phyloP scores from a whole-genome alignment of 768 basidiomycete species.

The Termitomyces bulborhizus region DNA sequence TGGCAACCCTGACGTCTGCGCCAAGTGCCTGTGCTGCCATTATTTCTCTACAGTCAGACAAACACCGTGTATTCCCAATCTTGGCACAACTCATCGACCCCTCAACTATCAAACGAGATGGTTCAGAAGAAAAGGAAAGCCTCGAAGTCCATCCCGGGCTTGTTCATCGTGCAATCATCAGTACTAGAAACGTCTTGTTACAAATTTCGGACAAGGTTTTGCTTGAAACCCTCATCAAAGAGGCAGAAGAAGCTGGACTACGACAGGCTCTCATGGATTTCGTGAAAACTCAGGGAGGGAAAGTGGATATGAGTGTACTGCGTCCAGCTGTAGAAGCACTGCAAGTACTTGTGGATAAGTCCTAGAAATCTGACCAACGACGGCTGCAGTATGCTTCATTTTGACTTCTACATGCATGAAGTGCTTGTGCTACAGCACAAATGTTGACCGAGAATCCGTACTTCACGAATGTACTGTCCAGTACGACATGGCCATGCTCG shows the following conservation, averaged over 20 bases:
- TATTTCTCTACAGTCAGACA: slow-evolving; percentile 59
- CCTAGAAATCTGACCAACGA: not conserved
- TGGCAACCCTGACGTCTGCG: slow-evolving; percentile 72
- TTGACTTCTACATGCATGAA: too few species aligned
- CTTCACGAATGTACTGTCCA: not conserved
- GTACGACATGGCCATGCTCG: not conserved
- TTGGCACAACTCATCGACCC: slow-evolving; percentile 67
- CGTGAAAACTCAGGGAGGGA: slow-evolving; percentile 33
- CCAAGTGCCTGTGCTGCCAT: slow-evolving; percentile 54
- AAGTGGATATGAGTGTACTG: slow-evolving; percentile 30
- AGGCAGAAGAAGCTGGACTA: slow-evolving; percentile 49
- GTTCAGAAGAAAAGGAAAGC: slow-evolving; percentile 19
- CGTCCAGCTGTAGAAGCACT: slow-evolving; percentile 46
- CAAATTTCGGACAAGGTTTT: slow-evolving; percentile 34
- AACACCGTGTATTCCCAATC: slow-evolving; percentile 56
- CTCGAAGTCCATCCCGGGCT: slow-evolving; percentile 49
- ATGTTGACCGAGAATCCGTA: too few species aligned
- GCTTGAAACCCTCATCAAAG: slow-evolving; percentile 39
- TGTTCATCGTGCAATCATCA: slow-evolving; percentile 75
- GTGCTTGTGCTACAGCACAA: too few species aligned
- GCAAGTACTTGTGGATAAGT: slow-evolving; percentile 25
- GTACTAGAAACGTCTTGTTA: slow-evolving; percentile 55
- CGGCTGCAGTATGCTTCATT: not conserved
- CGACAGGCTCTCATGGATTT: slow-evolving; percentile 44
- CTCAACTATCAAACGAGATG: slow-evolving; percentile 25